These are phyloP conservation scores for Huntiella abstrusa DNA, from an alignment of 2,329 filamentous ascomycete species.

Conservation along the genomic window DNA sequence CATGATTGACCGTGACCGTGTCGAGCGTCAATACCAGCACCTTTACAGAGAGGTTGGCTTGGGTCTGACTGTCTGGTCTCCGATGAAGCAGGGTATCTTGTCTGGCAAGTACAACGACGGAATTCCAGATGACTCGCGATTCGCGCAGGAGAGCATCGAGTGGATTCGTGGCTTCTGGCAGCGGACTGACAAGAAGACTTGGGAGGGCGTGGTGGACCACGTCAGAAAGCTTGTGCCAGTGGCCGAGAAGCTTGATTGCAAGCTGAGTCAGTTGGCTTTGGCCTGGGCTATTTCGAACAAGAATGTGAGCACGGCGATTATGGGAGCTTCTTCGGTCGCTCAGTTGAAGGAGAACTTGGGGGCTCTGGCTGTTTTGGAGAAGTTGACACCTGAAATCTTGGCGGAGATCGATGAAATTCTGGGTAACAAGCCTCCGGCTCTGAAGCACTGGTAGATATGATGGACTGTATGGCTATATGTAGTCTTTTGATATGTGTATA, in stretches of 20 bases:
- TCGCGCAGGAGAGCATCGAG: constrained; percentile 34
- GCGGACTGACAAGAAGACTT: constrained; percentile 30
- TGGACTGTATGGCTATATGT: too few species aligned
- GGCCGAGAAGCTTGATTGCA: constrained; percentile 43
- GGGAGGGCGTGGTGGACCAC: constrained; percentile 37
- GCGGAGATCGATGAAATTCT: constrained; percentile 39
- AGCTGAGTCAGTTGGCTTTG: constrained; percentile 35
- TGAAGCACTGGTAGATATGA: too few species aligned
- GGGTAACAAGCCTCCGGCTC: constrained; percentile 34
- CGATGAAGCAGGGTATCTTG: constrained; percentile 37
- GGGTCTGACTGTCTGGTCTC: constrained; percentile 44
- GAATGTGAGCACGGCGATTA: constrained; percentile 42
- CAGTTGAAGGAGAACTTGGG: constrained; percentile 42
- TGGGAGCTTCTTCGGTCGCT: constrained; percentile 36
- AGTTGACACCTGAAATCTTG: constrained; percentile 39
- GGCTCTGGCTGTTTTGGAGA: constrained; percentile 32
- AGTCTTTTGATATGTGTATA: too few species aligned
- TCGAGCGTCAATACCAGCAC: constrained; percentile 43
- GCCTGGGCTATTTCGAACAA: constrained; percentile 45
- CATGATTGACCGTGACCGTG: constrained; percentile 39
- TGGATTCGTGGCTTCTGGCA: constrained; percentile 36
- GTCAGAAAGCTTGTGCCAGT: constrained; percentile 42
- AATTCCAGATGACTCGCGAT: constrained; percentile 38
- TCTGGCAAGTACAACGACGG: constrained; percentile 50
- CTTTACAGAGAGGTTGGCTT: constrained; percentile 41